phyloP scores from a whole-genome alignment of 306 rosid species.

The Purshia tridentata region DNA sequence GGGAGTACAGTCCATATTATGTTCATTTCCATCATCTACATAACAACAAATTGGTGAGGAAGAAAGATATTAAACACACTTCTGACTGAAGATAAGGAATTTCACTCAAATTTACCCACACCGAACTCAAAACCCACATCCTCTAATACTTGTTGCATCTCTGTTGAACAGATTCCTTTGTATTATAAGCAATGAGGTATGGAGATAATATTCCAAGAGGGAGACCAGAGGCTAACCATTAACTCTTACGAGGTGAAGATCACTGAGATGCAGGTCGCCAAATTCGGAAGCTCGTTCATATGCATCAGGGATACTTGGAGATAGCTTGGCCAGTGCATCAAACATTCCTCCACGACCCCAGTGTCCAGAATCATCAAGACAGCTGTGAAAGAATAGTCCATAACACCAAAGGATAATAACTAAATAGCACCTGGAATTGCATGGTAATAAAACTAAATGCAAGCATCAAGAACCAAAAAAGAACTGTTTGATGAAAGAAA shows the following conservation, averaged over 20 bases:
- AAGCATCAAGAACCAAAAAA: neutral
- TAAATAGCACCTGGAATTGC: neutral
- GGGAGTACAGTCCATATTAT: constrained; percentile 28
- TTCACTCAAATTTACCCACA: too few relatives aligned
- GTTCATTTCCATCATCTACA: constrained; percentile 45
- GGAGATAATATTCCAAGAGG: neutral
- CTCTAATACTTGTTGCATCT: neutral
- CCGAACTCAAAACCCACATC: too few relatives aligned
- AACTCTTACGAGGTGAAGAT: constrained; percentile 77
- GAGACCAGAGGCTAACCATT: constrained; percentile 49
- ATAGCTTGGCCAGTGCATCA: constrained; percentile 71
- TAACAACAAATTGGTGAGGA: constrained; percentile 10
- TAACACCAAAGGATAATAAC: neutral
- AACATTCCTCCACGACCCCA: constrained; percentile 98
- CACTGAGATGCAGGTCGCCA: constrained; percentile 89
- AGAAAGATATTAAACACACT: neutral
- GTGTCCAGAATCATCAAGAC: constrained; percentile 84
- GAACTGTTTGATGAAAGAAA: neutral
- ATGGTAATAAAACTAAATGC: neutral
- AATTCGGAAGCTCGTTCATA: constrained; percentile 82
- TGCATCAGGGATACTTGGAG: constrained; percentile 57
- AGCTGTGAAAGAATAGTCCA: constrained; percentile 41
- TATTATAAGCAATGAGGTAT: neutral
- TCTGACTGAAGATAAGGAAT: neutral
- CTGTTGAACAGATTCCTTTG: neutral